Evolutionary conservation across 2,329 filamentous ascomycete species (phyloP), one percentile per base, ranked within the genome.

Genomic region (Aspergillus puulaauensis): DNA sequence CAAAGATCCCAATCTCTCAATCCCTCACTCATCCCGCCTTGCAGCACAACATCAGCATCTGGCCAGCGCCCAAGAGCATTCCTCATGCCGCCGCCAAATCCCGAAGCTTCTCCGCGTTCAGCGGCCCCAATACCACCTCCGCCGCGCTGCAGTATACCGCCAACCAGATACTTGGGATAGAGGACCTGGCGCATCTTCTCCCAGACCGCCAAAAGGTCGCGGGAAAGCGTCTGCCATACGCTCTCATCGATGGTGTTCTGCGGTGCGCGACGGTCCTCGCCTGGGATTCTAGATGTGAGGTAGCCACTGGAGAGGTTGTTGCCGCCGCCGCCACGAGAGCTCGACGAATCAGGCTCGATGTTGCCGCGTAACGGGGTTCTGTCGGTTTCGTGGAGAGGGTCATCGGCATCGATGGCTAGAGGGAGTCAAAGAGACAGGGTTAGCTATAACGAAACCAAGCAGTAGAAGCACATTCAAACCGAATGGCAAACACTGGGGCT

Each of bases 141-240:
- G 33, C 83, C 80, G 51, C 80, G 75, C 62, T 81, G 77, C 75
- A 88, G 76, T 69, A 87, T 80, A 40, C 86, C 86, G 41, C 86
- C 86, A 23, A 99, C 88, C 49, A 99, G 83, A 78, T 98, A 98
- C 71, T 93, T 93, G 17, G 95, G 95, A 77, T 91, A 99, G 60
- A 99, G 85, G 40, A 99, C 95, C 80, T 97, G 93, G 75, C 90
- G 88, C 88, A 99, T 91, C 83, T 99, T 99, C 78, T 91, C 90
- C 93, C 95, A 98, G 37, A 98, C 91, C 24, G 92, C 95, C 7
- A 93, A 78, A 64, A 99, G 79, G 75, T 99, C 95, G 65, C 95
- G 89, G 52, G 90, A 91, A 60, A 99, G 81, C n/a, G 95, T 99
- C 44, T 93, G 91, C 95, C 95, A 99, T 41, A 99, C 95, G 2